Base-by-base conservation (phyloP, 2,329 filamentous ascomycete genomes). In the Pyrenophora teres region DNA sequence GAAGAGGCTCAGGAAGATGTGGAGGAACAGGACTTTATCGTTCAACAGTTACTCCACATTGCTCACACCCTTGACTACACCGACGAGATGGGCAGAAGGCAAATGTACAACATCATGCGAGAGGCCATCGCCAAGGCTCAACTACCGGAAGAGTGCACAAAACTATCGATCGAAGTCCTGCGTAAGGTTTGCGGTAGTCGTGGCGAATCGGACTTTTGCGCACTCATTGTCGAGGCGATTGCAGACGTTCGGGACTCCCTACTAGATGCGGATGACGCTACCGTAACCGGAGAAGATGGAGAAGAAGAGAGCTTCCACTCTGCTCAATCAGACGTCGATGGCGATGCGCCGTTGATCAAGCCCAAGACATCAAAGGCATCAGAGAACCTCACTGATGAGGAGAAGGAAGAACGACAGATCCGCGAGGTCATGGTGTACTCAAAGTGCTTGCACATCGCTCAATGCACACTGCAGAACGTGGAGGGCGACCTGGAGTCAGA, bases 191-290 rank as follows among this genome's bases (percentile, higher is more conserved):
- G 92, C 70, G 89, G 92, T 0, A 83, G 82, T 3, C 86, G 89
- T 64, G 89, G 89, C 19, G 90, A 94, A 75, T 84, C 87, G 37
- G 90, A 94, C 65, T 94, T 94, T 69, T 91, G 88, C 74, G 89
- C 87, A 58, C 81, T 94, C 31, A 88, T 97, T 15, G 84, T 97
- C 18, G 94, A 99, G 76, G 92, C 93, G 21, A 90, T 99, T 52
- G 92, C 92, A 3, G 94, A 99, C 75, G 92, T 99, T 10, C 93
- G 97, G 72, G 94, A 99, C 70, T 93, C 90, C 2, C 94, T 99
- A 59, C 84, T 88, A 60, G 74, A 74, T 40, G 87, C 90, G 10
- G 74, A 74, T 37, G 88, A 91, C 18, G 79, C 81, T 15, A 80
- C 82, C 23, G 84, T 85, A n/a, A 69, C 70, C 27, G 70, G 62